These are phyloP conservation scores for Bryoerythrophyllum caledonicum DNA, from an alignment of 225 moss, liverwort and hornwort species.

Conservation along the genomic window DNA sequence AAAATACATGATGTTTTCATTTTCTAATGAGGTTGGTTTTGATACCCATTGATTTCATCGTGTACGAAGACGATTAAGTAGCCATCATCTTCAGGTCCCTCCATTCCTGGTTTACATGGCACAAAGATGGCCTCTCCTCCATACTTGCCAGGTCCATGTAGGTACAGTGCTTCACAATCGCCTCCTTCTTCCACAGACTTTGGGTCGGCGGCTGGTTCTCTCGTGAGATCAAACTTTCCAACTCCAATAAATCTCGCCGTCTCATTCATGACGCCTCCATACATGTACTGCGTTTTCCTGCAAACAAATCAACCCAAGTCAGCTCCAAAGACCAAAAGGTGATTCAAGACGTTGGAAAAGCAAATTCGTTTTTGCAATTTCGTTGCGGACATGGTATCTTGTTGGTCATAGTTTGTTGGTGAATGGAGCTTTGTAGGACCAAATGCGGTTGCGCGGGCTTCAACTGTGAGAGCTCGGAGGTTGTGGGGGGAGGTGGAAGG, in stretches of 20 bases:
- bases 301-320: not conserved
- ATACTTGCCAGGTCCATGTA: slow-evolving; percentile 50
- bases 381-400: too few species aligned
- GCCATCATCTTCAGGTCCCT: slow-evolving; percentile 76
- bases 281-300: slow-evolving; percentile 70
- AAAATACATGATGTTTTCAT: too few species aligned
- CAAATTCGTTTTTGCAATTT: too few species aligned
- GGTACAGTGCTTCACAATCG: slow-evolving; percentile 51
- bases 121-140: slow-evolving; percentile 76
- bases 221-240: slow-evolving; percentile 64
- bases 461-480: too few species aligned
- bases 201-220: slow-evolving; percentile 40
- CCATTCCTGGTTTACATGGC: slow-evolving; percentile 52
- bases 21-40: not conserved
- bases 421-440: too few species aligned
- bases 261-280: slow-evolving; percentile 30
- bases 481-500: too few species aligned
- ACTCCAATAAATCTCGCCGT: slow-evolving; percentile 41
- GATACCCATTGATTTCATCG: slow-evolving; percentile 60
- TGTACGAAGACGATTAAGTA: slow-evolving; percentile 74
- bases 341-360: too few species aligned
- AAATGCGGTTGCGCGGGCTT: too few species aligned
- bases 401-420: too few species aligned
- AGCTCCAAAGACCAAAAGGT: not conserved
- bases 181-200: slow-evolving; percentile 55